Conservation (phyloP, 441 rosid genomes). For the Isatis lusitanica region DNA sequence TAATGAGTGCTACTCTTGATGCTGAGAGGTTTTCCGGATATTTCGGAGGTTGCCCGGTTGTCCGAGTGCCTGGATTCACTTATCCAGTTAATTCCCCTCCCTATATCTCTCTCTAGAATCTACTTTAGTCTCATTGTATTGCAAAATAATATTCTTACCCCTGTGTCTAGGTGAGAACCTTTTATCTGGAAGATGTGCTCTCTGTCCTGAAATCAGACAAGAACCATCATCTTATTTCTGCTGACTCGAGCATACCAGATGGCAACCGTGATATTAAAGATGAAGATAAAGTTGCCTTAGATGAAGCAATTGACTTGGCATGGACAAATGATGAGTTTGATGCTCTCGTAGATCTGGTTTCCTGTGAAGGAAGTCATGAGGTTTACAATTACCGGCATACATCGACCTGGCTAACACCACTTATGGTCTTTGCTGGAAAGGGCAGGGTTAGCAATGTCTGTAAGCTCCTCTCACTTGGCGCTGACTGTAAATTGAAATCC, state of each 20-base stretch:
- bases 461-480: slow-evolving; percentile 78
- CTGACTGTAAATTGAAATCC: slow-evolving; percentile 55
- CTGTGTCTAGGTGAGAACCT: slow-evolving; percentile 61
- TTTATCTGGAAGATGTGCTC: slow-evolving; percentile 81
- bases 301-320: slow-evolving; percentile 77
- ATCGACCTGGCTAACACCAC: slow-evolving; percentile 64
- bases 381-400: slow-evolving; percentile 75
- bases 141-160: slow-evolving; percentile 14
- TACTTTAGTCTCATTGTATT: slow-evolving; percentile 5
- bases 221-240: slow-evolving; percentile 52
- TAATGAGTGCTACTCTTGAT: slow-evolving; percentile 97
- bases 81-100: slow-evolving; percentile 58
- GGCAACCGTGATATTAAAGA: slow-evolving; percentile 49
- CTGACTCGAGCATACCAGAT: slow-evolving; percentile 29
- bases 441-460: slow-evolving; percentile 74
- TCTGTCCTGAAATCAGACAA: slow-evolving; percentile 56
- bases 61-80: slow-evolving; percentile 88
- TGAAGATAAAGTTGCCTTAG: slow-evolving; percentile 69
- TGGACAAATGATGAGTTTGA: slow-evolving; percentile 81
- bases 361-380: slow-evolving; percentile 50
- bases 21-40: slow-evolving; percentile 84
- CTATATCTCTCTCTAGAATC: not conserved
- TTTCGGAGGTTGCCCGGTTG: slow-evolving; percentile 93
- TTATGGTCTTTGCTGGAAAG: slow-evolving; percentile 85
- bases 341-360: slow-evolving; percentile 64